Base-by-base conservation (phyloP, 2,329 filamentous ascomycete genomes). In the Penicillium sclerotigenum region DNA sequence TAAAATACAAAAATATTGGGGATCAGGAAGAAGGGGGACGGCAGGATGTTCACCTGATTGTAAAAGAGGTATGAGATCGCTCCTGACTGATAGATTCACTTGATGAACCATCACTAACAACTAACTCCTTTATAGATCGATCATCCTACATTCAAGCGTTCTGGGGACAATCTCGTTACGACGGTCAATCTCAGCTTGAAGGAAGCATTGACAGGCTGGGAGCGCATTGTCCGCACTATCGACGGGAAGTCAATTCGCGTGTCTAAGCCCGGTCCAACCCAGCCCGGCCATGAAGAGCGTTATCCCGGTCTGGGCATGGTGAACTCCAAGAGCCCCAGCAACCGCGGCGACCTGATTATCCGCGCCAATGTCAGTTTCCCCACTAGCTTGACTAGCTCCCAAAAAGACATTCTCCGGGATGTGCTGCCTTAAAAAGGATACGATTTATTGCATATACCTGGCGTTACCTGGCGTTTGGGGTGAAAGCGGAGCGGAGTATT, bases 1-100 rank as follows among this genome's bases (percentile, higher is more conserved):
- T 99, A 76, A 97, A 97, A 77, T 99, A 96, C 72, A 90, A 89
- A 70, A 91, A 93, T 40, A 92, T 99, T n/a, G 94, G 94, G 11
- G 94, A 99, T 74, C 92, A 97, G 73, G 91, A 96, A 59, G 94
- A 97, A 70, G 94, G 94, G 40, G 93, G 93, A 14, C 90, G 91
- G 57, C 94, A 99, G 74, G 94, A 99, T 75, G 76, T 99, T 50
- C 92, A 97, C 73, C 96, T 99, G 68, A 88, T 99, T 56, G 84
- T 99, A 22, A 88, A 91, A 75, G 93, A 97, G 87, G 91, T 92
- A 84, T 80, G 87, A 70, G 37, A 62, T 36, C 10, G 8, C 16
- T 16, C 18, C 6, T 36, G 11, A 20, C 47, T 37, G 31, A 28
- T 13, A 40, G 18, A 3, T 8, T 31, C 9, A 22, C 22, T 38